Evolutionary conservation across 2,329 filamentous ascomycete genomes (phyloP).

Genomic region (Falciphora oryzae): DNA sequence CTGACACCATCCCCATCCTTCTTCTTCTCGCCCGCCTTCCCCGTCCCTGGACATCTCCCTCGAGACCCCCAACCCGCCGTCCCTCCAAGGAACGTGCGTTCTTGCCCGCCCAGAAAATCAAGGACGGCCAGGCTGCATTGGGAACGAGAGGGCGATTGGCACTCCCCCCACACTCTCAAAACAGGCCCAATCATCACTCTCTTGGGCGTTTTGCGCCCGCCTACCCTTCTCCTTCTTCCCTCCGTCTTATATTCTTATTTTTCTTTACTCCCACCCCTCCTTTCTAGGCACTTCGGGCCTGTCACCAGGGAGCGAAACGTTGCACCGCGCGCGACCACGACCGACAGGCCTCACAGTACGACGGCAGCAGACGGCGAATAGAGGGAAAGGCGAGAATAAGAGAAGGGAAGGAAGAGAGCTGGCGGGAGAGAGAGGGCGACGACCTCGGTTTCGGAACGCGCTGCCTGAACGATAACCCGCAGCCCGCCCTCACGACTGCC

Average conservation of each 20-base stretch:
- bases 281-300: background rate
- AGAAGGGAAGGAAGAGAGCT: background rate
- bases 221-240: constrained; percentile 11
- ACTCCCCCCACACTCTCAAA: constrained; percentile 19
- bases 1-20: constrained; percentile 6
- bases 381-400: background rate
- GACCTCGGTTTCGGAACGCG: background rate
- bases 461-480: background rate
- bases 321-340: background rate
- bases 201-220: constrained; percentile 3
- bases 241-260: constrained; percentile 12
- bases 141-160: background rate
- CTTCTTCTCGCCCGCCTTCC: constrained; percentile 7
- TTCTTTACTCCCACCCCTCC: constrained; percentile 4
- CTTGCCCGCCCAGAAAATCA: background rate
- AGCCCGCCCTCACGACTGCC: background rate
- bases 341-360: background rate
- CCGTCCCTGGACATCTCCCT: constrained; percentile 6
- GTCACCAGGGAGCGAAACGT: background rate
- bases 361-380: background rate
- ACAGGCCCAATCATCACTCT: constrained; percentile 17
- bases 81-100: background rate
- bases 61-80: background rate
- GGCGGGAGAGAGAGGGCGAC: background rate
- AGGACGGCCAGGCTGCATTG: background rate